Evolutionary conservation across 1,284 basidiomycete species (phyloP).

Genomic region (Fomes fomentarius): DNA sequence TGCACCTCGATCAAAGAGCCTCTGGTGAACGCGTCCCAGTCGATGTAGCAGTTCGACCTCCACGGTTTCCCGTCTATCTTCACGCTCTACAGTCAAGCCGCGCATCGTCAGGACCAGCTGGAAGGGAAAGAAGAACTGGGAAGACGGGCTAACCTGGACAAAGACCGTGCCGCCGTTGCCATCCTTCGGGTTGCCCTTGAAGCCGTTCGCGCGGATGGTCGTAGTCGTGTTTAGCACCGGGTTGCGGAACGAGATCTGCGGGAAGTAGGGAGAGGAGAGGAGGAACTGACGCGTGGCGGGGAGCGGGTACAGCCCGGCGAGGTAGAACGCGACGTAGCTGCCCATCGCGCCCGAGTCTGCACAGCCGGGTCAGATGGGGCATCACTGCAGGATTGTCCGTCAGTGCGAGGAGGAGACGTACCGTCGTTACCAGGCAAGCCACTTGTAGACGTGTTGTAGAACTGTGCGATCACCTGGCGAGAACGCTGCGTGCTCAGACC

Average conservation of each 20-base stretch:
- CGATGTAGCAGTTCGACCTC: conserved; percentile 63
- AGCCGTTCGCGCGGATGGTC: conserved; percentile 53
- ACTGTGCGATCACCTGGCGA: conserved; percentile 55
- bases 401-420: conserved; percentile 28
- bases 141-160: conserved; percentile 49
- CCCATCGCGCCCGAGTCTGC: conserved; percentile 64
- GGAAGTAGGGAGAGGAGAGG: conserved; percentile 66
- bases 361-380: too few relatives aligned
- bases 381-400: too few relatives aligned
- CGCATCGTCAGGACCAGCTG: background rate
- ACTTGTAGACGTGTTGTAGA: conserved; percentile 56
- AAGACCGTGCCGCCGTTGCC: conserved; percentile 59
- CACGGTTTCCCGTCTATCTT: conserved; percentile 56
- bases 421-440: conserved; percentile 68
- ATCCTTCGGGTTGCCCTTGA: conserved; percentile 52
- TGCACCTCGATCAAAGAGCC: conserved; percentile 54
- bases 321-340: conserved; percentile 64
- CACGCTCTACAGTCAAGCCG: conserved; percentile 46
- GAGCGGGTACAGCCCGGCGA: conserved; percentile 62
- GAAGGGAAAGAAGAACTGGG: background rate
- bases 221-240: conserved; percentile 59
- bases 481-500: conserved; percentile 59
- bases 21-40: conserved; percentile 59
- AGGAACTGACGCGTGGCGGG: conserved; percentile 63
- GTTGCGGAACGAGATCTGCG: conserved; percentile 60